A percentile compares a stretch with the other conserved stretches of the same genome.
phyloP scores from a whole-genome alignment of 1,284 basidiomycete species.

The Ceratobasidium sp. region DNA sequence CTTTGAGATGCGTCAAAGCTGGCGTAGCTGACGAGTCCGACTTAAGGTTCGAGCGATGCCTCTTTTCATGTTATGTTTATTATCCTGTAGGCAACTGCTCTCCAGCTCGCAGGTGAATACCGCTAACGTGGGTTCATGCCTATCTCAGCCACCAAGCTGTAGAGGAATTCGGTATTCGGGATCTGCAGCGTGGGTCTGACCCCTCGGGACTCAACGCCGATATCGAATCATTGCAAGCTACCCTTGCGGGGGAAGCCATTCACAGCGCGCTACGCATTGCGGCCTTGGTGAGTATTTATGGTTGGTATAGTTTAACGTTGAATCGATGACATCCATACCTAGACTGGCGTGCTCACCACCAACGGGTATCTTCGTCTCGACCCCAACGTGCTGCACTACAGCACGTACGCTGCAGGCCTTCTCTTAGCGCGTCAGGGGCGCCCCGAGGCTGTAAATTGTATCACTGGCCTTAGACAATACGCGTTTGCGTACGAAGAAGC shows the following conservation, averaged over 20 bases:
- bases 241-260: constrained; percentile 80
- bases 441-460: constrained; percentile 82
- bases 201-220: constrained; percentile 32
- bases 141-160: constrained; percentile 65
- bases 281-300: constrained; percentile 68
- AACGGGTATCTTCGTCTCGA: constrained; percentile 88
- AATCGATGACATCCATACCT: constrained; percentile 12
- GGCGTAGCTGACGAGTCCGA: neutral
- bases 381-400: constrained; percentile 85
- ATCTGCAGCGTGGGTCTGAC: constrained; percentile 58
- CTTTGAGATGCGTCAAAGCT: constrained; percentile 35
- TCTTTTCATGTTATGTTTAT: constrained; percentile 90
- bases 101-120: neutral
- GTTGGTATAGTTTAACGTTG: constrained; percentile 23
- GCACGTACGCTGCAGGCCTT: constrained; percentile 82
- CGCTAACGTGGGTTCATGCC: constrained; percentile 66
- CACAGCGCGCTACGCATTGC: constrained; percentile 87
- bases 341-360: constrained; percentile 81
- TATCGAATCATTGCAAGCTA: constrained; percentile 62
- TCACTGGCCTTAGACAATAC: constrained; percentile 87
- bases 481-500: constrained; percentile 74
- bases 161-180: constrained; percentile 84
- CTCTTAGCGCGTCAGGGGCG: constrained; percentile 84
- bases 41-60: constrained; percentile 80
- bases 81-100: constrained; percentile 45